Conservation (phyloP, 2,329 filamentous ascomycete genomes). For the Trichoderma oligosporum region DNA sequence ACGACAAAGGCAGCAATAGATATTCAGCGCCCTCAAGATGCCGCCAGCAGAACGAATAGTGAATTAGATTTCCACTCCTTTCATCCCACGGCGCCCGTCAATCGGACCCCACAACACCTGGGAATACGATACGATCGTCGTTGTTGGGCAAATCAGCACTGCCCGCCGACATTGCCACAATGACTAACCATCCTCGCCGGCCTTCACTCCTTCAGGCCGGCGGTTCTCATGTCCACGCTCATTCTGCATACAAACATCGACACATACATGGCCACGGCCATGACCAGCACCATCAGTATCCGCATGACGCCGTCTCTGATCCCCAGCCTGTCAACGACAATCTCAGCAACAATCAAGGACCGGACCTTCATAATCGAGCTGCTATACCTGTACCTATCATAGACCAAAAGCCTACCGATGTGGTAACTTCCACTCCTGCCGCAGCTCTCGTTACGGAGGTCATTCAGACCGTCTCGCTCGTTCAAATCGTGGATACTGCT, state of each 20-base stretch:
- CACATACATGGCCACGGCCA: conserved; percentile 23
- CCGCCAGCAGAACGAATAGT: conserved; percentile 8
- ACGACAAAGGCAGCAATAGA: not conserved
- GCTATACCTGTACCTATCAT: conserved; percentile 23
- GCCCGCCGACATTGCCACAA: conserved; percentile 28
- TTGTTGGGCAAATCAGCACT: conserved; percentile 23
- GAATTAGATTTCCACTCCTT: conserved; percentile 21
- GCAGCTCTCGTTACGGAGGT: conserved; percentile 41
- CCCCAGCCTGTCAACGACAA: conserved; percentile 26
- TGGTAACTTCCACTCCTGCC: not conserved
- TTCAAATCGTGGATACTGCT: conserved; percentile 49
- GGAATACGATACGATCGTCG: conserved; percentile 25
- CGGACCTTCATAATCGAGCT: conserved; percentile 15
- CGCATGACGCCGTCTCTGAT: conserved; percentile 13
- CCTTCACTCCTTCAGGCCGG: conserved; percentile 39
- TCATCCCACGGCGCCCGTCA: conserved; percentile 20
- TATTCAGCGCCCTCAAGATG: conserved; percentile 17
- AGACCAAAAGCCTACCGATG: conserved; percentile 19
- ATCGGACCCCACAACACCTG: conserved; percentile 16
- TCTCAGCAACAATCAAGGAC: conserved; percentile 6
- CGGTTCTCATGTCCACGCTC: conserved; percentile 28
- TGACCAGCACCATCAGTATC: conserved; percentile 28
- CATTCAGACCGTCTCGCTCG: conserved; percentile 53
- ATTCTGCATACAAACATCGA: conserved; percentile 20
- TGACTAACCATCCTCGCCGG: conserved; percentile 36